phyloP scores from a whole-genome alignment of 352 stramenopile species.

The Globisporangium heterothallicum region DNA sequence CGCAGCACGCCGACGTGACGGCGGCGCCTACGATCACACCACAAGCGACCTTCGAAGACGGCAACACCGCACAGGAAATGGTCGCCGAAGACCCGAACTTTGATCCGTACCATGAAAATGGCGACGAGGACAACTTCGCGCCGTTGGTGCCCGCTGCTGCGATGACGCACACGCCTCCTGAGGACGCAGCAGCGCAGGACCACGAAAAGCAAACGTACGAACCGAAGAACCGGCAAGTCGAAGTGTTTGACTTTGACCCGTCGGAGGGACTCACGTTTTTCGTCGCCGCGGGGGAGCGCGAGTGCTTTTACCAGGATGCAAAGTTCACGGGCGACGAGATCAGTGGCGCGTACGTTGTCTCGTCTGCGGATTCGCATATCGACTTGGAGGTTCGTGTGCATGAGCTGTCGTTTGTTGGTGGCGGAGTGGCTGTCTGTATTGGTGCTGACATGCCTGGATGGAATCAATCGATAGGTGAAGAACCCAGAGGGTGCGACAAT shows the following conservation, averaged over 20 bases:
- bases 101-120: constrained; percentile 49
- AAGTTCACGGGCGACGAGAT: constrained; percentile 65
- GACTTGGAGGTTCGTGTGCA: constrained; percentile 43
- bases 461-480: constrained; percentile 52
- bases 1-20: background rate
- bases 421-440: no score
- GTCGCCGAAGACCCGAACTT: constrained; percentile 52
- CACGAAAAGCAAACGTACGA: constrained; percentile 22
- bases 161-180: constrained; percentile 7
- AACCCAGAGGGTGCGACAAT: constrained; percentile 52
- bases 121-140: constrained; percentile 9
- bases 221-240: constrained; percentile 35
- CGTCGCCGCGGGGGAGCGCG: constrained; percentile 30
- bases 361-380: constrained; percentile 66
- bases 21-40: background rate
- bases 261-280: constrained; percentile 78
- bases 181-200: constrained; percentile 2
- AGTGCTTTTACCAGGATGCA: constrained; percentile 71
- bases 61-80: constrained; percentile 8
- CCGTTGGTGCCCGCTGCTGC: constrained; percentile 12
- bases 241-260: constrained; percentile 77
- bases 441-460: no score
- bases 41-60: background rate
- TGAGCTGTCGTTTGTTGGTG: background rate
- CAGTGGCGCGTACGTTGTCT: constrained; percentile 64